phyloP scores from a whole-genome alignment of 306 rosid genomes.

The Medicago truncatula region DNA sequence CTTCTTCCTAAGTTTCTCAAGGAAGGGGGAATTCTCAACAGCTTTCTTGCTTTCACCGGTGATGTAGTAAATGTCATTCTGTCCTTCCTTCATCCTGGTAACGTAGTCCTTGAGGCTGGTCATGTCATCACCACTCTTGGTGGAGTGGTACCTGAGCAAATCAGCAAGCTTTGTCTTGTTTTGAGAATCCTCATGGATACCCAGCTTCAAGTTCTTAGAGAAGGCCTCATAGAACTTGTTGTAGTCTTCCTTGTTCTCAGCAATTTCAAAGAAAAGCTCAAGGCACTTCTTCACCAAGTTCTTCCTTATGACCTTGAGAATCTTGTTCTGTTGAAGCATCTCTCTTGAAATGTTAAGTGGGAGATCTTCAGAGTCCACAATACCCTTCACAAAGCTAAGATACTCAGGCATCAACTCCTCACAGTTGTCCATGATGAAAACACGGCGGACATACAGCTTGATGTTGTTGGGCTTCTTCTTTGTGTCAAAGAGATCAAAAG shows the following conservation, averaged over 20 bases:
- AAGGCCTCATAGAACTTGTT: conserved; percentile 88
- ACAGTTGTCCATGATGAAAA: conserved; percentile 96
- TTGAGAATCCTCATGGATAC: conserved; percentile 84
- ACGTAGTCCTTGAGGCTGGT: conserved; percentile 93
- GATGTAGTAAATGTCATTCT: conserved; percentile 80
- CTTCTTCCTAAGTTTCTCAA: conserved; percentile 89
- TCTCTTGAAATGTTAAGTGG: conserved; percentile 93
- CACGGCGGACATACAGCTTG: conserved; percentile 86
- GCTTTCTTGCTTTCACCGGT: conserved; percentile 96
- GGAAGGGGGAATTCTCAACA: conserved; percentile 92
- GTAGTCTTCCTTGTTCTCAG: conserved; percentile 97
- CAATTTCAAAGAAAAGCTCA: conserved; percentile 85
- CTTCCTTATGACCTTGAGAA: conserved; percentile 87
- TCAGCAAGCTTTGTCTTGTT: conserved; percentile 90
- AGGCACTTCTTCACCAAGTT: conserved; percentile 89
- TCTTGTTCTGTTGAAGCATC: conserved; percentile 91
- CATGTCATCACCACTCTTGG: conserved; percentile 90
- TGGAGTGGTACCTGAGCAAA: conserved; percentile 82
- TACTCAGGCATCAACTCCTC: conserved; percentile 96
- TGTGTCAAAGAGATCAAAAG: conserved; percentile 91
- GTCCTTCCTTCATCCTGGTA: conserved; percentile 98
- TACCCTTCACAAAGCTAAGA: conserved; percentile 86
- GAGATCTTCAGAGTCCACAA: conserved; percentile 95
- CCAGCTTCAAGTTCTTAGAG: conserved; percentile 87
- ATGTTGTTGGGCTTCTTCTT: conserved; percentile 96